A percentile compares a stretch with the other conserved stretches of the same genome.
These are phyloP conservation scores for Sporisorium reilianum DNA, from an alignment of 1,284 basidiomycete genomes.

Conservation along the genomic window DNA sequence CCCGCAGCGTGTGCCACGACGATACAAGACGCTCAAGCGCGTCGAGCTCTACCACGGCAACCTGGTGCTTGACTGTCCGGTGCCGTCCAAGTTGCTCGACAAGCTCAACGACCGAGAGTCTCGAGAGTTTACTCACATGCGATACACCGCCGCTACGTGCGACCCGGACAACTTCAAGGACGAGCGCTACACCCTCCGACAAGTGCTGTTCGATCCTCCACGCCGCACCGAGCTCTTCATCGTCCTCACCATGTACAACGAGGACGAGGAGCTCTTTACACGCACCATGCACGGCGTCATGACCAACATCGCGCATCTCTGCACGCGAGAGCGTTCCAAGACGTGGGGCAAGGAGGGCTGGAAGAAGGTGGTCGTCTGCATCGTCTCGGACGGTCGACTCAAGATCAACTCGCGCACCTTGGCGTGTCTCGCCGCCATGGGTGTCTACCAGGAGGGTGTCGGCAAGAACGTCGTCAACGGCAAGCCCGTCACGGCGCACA, in stretches of 20 bases:
- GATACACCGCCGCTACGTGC: slow-evolving; percentile 66
- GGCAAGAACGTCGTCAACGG: slow-evolving; percentile 89
- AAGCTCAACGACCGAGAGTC: slow-evolving; percentile 83
- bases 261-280: slow-evolving; percentile 60
- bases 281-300: slow-evolving; percentile 68
- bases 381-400: slow-evolving; percentile 93
- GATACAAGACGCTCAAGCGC: slow-evolving; percentile 66
- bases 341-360: slow-evolving; percentile 97
- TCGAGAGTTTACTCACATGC: slow-evolving; percentile 84
- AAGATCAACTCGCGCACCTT: slow-evolving; percentile 92
- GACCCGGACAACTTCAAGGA: slow-evolving; percentile 87
- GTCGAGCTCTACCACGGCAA: slow-evolving; percentile 67
- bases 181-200: slow-evolving; percentile 64
- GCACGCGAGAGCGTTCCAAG: slow-evolving; percentile 83
- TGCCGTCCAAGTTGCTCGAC: slow-evolving; percentile 58
- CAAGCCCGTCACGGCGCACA: slow-evolving; percentile 87
- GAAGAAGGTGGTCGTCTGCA: slow-evolving; percentile 81
- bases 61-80: slow-evolving; percentile 67
- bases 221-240: slow-evolving; percentile 67
- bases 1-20: slow-evolving; percentile 62
- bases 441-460: slow-evolving; percentile 89
- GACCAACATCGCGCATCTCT: slow-evolving; percentile 74
- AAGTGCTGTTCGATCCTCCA: slow-evolving; percentile 64
- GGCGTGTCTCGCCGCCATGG: slow-evolving; percentile 86
- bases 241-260: slow-evolving; percentile 68